phyloP scores from a whole-genome alignment of 768 basidiomycete genomes.

The Boletellus ananiceps region DNA sequence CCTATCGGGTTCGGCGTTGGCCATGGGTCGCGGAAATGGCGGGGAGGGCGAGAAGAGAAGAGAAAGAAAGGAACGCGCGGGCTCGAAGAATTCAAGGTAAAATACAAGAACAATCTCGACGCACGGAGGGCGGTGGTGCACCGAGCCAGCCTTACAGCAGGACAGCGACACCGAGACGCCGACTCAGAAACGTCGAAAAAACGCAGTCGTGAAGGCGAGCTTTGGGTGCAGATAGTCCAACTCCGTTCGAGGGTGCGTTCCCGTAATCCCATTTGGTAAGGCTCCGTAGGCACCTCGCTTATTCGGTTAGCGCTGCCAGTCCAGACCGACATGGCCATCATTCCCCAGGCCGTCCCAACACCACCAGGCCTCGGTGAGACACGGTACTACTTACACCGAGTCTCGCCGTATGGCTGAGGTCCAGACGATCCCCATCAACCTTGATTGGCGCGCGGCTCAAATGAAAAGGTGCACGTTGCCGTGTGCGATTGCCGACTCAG shows the following conservation, averaged over 20 bases:
- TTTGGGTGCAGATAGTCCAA: conserved; percentile 21
- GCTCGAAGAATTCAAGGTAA: conserved; percentile 8
- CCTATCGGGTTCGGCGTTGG: conserved; percentile 24
- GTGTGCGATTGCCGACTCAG: conserved; percentile 11
- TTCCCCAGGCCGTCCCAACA: neutral
- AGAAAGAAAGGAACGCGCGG: neutral
- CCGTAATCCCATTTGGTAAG: conserved; percentile 28
- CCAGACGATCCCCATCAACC: conserved; percentile 9
- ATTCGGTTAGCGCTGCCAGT: conserved; percentile 6
- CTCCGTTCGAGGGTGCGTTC: conserved; percentile 8
- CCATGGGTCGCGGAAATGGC: conserved; percentile 17
- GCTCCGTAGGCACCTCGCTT: conserved; percentile 12
- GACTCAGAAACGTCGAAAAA: conserved; percentile 22
- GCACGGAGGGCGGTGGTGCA: conserved; percentile 4
- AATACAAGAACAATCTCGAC: conserved; percentile 19
- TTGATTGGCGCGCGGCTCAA: conserved; percentile 18
- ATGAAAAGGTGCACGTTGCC: conserved; percentile 20
- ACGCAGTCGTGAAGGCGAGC: conserved; percentile 19
- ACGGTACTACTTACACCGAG: neutral
- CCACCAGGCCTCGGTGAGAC: too few relatives aligned
- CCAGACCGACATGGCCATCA: neutral
- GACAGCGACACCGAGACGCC: conserved; percentile 9
- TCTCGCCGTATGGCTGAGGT: neutral
- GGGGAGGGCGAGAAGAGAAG: neutral
- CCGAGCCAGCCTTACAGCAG: conserved; percentile 11